Evolutionary conservation across 1,284 basidiomycete genomes (phyloP), one percentile per base, ranked within the genome.

Genomic region (Xanthoconium separans): DNA sequence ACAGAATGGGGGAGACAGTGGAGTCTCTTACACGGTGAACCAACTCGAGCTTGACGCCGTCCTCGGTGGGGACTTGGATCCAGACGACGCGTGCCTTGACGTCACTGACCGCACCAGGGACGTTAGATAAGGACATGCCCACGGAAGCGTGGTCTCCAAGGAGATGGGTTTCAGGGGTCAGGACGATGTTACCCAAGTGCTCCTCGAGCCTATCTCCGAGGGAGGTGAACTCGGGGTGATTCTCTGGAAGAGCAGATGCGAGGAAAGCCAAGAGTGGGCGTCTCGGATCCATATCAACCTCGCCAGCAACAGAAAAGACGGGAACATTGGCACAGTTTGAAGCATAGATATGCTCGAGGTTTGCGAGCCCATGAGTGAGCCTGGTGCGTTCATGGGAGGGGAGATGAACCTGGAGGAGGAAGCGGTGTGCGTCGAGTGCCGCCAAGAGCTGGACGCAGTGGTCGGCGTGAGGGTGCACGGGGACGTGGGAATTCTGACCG

Each of bases 1-100:
- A 33, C 3, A 10, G 4, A 16, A 4, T 5, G 12, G 3, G 30
- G 2, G 18, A 8, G 11, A 18, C 1, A 11, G 5, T 0, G 10
- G 15, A 4, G 3, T 31, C 8, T 41, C 66, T 33, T 56, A 69
- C 66, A 7, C 68, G 69, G 33, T 69, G 68, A 11, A 89, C 88
- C 52, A 87, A 79, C 64, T 81, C 77, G 27, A 91, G 78, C 22
- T 78, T 75, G 15, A 72, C 66, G 44, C 79, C 82, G 6, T 81
- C 66, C 46, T 79, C 74, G 27, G 71, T 76, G 7, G 87, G 86
- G 6, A 91, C 81, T 66, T 92, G 90, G 16, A 86, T 74, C 68
- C 89, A 91, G 0, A 83, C 85, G 52, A 88, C 69, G 59, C 77
- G 80, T 6, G 82, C 81, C 75, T 89, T 89, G 61, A 91, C 89